Base-by-base conservation (phyloP, 495 filamentous ascomycete genomes). In the Penicillium bovifimosum region DNA sequence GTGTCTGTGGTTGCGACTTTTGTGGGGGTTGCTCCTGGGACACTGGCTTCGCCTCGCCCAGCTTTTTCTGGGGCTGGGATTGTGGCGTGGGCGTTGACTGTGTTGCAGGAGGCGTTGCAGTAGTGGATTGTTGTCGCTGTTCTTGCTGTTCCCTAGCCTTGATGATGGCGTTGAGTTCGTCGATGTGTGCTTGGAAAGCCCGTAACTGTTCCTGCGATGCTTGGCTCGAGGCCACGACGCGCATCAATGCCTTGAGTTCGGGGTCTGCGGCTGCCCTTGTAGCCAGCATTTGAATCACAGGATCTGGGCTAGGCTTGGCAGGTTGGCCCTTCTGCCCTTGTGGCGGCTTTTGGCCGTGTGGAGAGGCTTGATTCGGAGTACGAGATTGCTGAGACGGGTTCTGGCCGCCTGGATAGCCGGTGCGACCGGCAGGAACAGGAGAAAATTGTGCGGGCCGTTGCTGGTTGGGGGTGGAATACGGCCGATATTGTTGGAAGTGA, bases 201-300 rank as follows among this genome's bases (percentile, higher is more conserved):
- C 86, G 85, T 11, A 99, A 77, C 58, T 97, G 89, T 29, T 86
- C 79, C 44, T 82, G 80, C 2, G 81, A 80, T 2, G 95, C 95
- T 51, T 89, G 83, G 17, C 91, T 93, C 20, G 86, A 84, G 5
- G 95, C 95, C 8, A 99, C 95, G 10, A 91, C 83, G 60, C 89
- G 86, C 95, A 99, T 99, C 9, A 99, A 77, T n/a, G 85, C 83
- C 59, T 96, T 91, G n/a, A 99, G 76, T 41, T 90, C 80, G 2
- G 87, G 84, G 64, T 99, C 88, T 14, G 86, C 83, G 1, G 88
- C 87, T 13, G 95, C 95, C 58, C 83, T 81, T 54, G 89, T 88
- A 2, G 95, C 95, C 36, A 99, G 72, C 66, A 90, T 90, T 48
- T 95, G 87, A 50, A 99, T 99, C 36, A 99, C 95, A 3, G 95